Evolutionary conservation across 2,329 filamentous ascomycete species (phyloP).

Genomic region (Hymenoscyphus albidus): DNA sequence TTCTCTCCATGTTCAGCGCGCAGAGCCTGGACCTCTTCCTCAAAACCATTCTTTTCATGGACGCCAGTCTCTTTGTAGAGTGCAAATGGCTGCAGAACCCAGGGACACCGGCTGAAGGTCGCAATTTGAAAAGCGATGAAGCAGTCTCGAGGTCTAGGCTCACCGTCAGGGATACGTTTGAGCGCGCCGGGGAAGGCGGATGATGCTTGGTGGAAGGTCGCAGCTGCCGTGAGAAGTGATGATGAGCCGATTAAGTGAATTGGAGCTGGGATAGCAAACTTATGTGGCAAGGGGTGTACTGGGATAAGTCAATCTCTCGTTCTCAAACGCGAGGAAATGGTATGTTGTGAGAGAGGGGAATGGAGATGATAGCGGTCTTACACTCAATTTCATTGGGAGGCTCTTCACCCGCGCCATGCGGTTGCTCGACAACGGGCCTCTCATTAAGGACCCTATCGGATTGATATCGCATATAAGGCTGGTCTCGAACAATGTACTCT

Average conservation of each 20-base stretch:
- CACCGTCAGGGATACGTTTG: conserved; percentile 41
- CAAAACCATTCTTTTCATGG: background rate
- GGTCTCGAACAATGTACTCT: background rate
- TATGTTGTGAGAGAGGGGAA: background rate
- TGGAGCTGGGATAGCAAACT: background rate
- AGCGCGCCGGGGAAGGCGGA: conserved; percentile 35
- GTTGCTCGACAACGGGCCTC: background rate
- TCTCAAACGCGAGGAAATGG: background rate
- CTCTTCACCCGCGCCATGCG: background rate
- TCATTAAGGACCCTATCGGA: background rate
- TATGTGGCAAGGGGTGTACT: background rate
- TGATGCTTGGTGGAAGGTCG: conserved; percentile 35
- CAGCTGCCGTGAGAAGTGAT: conserved; percentile 34
- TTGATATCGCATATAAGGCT: background rate
- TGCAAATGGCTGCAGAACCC: conserved; percentile 14
- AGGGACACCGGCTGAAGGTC: conserved; percentile 29
- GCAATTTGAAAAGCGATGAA: conserved; percentile 37
- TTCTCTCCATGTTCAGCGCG: background rate
- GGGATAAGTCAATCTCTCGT: background rate
- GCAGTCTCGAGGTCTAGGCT: conserved; percentile 36
- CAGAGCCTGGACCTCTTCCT: background rate
- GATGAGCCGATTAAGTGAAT: conserved; percentile 38
- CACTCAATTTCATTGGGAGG: background rate
- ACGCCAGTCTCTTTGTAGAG: conserved; percentile 1
- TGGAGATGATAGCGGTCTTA: background rate